Evolutionary conservation across 1,284 basidiomycete species (phyloP).

Genomic region (Afroboletus lepidellus): DNA sequence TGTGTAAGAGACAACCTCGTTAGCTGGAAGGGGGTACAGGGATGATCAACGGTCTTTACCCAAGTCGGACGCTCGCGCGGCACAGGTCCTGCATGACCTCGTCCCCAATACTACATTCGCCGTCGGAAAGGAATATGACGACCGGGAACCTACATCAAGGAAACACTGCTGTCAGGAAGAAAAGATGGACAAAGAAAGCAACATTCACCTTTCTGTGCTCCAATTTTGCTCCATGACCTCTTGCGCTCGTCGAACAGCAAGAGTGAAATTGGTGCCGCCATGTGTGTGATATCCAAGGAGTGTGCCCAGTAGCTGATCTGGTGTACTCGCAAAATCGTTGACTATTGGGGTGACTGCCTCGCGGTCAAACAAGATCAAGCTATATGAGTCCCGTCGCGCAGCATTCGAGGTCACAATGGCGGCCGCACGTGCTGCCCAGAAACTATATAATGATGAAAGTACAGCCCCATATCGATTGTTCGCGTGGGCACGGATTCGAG

Average conservation of each 20-base stretch:
- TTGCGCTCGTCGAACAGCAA: slow-evolving; percentile 41
- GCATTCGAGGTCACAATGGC: slow-evolving; percentile 33
- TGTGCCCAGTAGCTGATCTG: slow-evolving; percentile 44
- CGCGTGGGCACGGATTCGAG: slow-evolving; percentile 35
- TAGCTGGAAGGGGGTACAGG: neutral
- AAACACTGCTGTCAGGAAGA: neutral
- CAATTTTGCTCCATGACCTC: slow-evolving; percentile 47
- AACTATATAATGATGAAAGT: slow-evolving; percentile 50
- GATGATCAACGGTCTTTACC: slow-evolving; percentile 35
- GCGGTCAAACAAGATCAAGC: slow-evolving; percentile 51
- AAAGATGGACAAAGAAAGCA: neutral
- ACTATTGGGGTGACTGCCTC: slow-evolving; percentile 27
- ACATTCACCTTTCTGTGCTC: slow-evolving; percentile 52
- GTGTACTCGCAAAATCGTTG: slow-evolving; percentile 51
- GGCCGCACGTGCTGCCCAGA: slow-evolving; percentile 53
- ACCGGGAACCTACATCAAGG: slow-evolving; percentile 45
- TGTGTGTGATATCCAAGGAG: slow-evolving; percentile 36
- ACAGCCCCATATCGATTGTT: slow-evolving; percentile 60
- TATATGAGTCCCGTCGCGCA: slow-evolving; percentile 54
- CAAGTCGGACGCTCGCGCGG: slow-evolving; percentile 44
- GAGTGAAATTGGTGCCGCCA: slow-evolving; percentile 50
- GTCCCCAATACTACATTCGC: slow-evolving; percentile 46
- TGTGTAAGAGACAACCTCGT: slow-evolving; percentile 19
- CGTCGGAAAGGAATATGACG: slow-evolving; percentile 66
- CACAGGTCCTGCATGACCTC: slow-evolving; percentile 45